Base-by-base conservation (phyloP, 129 eudicot genomes). In the Saposhnikovia divaricata region DNA sequence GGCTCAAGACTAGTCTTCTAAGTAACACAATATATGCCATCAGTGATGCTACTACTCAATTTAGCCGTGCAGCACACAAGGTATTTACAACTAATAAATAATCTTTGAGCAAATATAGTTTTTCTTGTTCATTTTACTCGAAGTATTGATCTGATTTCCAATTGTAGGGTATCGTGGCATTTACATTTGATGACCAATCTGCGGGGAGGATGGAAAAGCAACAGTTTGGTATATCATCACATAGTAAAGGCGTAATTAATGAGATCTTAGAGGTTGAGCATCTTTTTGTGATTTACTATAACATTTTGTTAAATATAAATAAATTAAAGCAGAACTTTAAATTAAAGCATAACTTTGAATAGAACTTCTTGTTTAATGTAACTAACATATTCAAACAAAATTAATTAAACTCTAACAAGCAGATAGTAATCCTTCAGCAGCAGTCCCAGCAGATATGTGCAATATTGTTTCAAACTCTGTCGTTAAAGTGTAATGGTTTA, bases 191-290 rank as follows among this genome's bases (percentile, higher is more conserved):
- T n/a, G n/a, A n/a, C n/a, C n/a, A n/a, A n/a, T n/a, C n/a, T n/a
- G n/a, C n/a, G n/a, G n/a, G n/a, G n/a, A n/a, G n/a, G n/a, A n/a
- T n/a, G n/a, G n/a, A n/a, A n/a, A n/a, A n/a, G n/a, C n/a, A n/a
- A n/a, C 96, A 90, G 81, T 87, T 85, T 72, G 94, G 93, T 50
- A 82, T 83, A 84, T 81, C 91, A 59, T 78, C 95, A 25, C 93
- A 87, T 73, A 93, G 96, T 80, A 95, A 95, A 88, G 96, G 99
- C 74, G 96, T 95, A 21, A 92, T 95, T 44, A 95, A 87, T 90
- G 99, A 90, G 79, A 80, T 95, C 84, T 85, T 95, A 48, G 99
- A 92, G 97, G 98, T 95, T 79, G n/a, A 48, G 43, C 66, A 78
- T 38, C 25, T 57, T 72, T 11, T 14, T 46, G 50, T 42, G 61